Conservation (phyloP, 176 grass and related monocot species). For the Ensete ventricosum region DNA sequence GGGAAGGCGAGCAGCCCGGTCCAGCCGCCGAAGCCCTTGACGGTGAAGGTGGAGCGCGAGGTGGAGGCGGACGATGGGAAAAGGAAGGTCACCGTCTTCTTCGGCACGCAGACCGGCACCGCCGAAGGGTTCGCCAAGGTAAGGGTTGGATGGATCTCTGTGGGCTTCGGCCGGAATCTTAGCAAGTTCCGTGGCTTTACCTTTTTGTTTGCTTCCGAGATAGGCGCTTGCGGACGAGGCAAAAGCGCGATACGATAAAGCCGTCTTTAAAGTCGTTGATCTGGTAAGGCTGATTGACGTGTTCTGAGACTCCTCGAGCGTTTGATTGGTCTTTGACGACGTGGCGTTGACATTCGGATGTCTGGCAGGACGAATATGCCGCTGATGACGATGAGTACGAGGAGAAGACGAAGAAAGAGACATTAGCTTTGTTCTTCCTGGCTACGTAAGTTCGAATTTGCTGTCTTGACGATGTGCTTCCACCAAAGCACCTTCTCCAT, state of each 20-base stretch:
- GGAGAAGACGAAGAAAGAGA: slow-evolving; percentile 78
- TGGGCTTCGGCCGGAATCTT: not conserved
- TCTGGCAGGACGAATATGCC: slow-evolving; percentile 76
- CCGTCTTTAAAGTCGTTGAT: slow-evolving; percentile 74
- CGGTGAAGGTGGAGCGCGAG: slow-evolving; percentile 30
- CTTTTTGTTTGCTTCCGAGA: not conserved
- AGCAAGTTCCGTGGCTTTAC: not conserved
- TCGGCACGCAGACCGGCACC: slow-evolving; percentile 95
- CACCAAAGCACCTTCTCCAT: not conserved
- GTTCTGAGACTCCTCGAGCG: not conserved
- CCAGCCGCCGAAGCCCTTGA: not conserved
- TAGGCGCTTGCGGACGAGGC: slow-evolving; percentile 76
- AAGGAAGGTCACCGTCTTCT: slow-evolving; percentile 68
- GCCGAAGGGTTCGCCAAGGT: slow-evolving; percentile 99
- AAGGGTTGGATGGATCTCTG: not conserved
- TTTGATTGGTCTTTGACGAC: not conserved
- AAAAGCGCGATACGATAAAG: slow-evolving; percentile 71
- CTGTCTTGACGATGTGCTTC: not conserved
- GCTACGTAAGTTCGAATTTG: slow-evolving; percentile 51
- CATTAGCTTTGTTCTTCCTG: slow-evolving; percentile 64
- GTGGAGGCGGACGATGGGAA: slow-evolving; percentile 44
- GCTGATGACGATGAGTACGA: slow-evolving; percentile 74
- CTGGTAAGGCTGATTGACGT: slow-evolving; percentile 40
- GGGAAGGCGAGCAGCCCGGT: slow-evolving; percentile 2
- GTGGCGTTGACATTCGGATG: slow-evolving; percentile 6